phyloP scores from a whole-genome alignment of 805 yeast genomes.

The Sungouiella thailandica region DNA sequence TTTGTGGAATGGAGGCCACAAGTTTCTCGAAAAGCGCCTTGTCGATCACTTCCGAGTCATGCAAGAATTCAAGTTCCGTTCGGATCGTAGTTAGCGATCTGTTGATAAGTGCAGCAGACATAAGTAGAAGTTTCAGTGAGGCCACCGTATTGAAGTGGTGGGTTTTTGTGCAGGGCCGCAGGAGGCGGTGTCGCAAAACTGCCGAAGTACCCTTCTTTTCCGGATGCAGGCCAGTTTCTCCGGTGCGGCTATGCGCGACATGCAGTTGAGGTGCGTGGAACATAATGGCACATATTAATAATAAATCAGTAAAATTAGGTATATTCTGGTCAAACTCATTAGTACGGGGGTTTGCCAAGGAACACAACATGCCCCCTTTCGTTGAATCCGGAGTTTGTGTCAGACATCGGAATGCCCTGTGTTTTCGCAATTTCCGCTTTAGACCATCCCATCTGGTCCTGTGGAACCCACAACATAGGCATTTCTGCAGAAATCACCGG shows the following conservation, averaged over 20 bases:
- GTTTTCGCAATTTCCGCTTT: constrained; percentile 52
- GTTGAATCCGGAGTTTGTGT: constrained; percentile 57
- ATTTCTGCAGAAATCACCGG: constrained; percentile 68
- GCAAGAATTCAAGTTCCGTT: constrained; percentile 76
- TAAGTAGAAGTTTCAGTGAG: too few species aligned
- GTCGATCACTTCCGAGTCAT: constrained; percentile 68
- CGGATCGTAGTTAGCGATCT: constrained; percentile 71
- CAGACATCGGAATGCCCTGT: constrained; percentile 51
- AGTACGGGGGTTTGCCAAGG: constrained; percentile 31
- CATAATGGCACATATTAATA: too few species aligned
- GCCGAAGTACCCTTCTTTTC: too few species aligned
- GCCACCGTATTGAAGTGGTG: too few species aligned
- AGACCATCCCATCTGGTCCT: constrained; percentile 82
- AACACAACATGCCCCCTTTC: constrained; percentile 29
- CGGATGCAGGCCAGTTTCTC: too few species aligned
- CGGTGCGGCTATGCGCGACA: too few species aligned
- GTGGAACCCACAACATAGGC: constrained; percentile 90
- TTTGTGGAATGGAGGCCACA: constrained; percentile 48
- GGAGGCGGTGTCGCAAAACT: too few species aligned
- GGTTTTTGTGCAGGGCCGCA: too few species aligned
- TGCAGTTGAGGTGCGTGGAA: too few species aligned
- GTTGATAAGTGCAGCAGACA: constrained; percentile 50
- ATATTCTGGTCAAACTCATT: too few species aligned
- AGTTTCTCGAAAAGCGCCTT: constrained; percentile 51
- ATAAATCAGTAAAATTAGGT: too few species aligned